These are phyloP conservation scores for Fraxinus americana DNA, from an alignment of 257 asterid genomes.

Conservation along the genomic window DNA sequence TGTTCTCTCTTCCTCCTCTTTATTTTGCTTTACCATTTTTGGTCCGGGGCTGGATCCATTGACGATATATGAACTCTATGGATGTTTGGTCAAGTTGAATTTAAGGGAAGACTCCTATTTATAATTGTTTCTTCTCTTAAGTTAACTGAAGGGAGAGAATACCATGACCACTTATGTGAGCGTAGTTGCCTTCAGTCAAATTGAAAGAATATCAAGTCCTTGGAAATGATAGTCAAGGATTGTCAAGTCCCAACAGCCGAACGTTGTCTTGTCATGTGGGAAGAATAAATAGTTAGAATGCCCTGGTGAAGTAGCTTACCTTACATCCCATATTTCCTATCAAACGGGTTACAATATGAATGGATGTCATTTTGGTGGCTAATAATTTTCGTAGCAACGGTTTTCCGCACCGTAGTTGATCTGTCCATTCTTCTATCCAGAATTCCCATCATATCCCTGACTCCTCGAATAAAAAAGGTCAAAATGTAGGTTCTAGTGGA, in stretches of 20 bases:
- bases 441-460: not conserved
- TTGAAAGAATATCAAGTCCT: not conserved
- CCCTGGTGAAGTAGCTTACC: not conserved
- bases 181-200: not conserved
- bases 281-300: not conserved
- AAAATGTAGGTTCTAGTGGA: not conserved
- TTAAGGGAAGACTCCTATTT: not conserved
- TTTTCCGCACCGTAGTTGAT: not conserved
- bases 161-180: not conserved
- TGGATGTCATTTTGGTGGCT: not conserved
- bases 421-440: not conserved
- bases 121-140: not conserved
- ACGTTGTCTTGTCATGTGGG: not conserved
- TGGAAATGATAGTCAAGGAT: not conserved
- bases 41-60: not conserved
- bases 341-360: not conserved
- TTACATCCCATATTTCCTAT: not conserved
- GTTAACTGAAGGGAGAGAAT: slow-evolving; percentile 1
- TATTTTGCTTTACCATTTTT: not conserved
- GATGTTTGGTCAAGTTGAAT: not conserved
- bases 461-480: not conserved
- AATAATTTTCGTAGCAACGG: not conserved
- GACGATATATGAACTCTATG: not conserved
- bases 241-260: not conserved
- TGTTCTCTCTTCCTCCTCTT: not conserved